Evolutionary conservation across 2,329 filamentous ascomycete genomes (phyloP), one percentile per base, ranked within the genome.

Genomic region (Fusarium sororula): DNA sequence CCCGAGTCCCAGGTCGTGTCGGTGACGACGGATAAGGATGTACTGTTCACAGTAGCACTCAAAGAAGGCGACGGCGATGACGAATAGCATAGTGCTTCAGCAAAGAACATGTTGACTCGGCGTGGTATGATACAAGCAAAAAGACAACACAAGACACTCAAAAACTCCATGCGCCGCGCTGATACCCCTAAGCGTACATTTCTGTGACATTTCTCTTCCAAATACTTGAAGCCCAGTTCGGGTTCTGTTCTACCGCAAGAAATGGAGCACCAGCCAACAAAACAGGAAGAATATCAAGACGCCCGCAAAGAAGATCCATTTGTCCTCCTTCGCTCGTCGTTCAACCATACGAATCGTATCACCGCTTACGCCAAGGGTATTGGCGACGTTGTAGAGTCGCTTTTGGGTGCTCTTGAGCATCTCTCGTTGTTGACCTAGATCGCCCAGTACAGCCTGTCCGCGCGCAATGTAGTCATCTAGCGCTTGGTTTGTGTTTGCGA

Each of bases 281-380:
- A 99, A 99, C 42, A 89, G 80, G 78, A 98, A 93, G 82, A 99
- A 99, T 41, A 96, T 83, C 10, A 97, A 83, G 6, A 96, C 94
- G 0, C 96, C 95, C 0, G 86, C 93, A 88, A 93, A 93, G 82
- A 99, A 99, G 41, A 99, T 97, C 95, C 95, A 98, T 84, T 98
- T 98, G 82, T 99, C 96, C 85, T 98, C 93, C 82, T 91, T 93
- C 57, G 96, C 95, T 72, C 96, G 88, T 76, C 96, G 86, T 84
- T 98, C 96, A 47, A 99, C 93, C 94, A 96, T 98, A 53, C 96
- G 91, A 74, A 99, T 99, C 5, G 96, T 99, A 81, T 98, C 96
- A 26, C 96, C 95, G 79, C 93, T 97, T 68, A 99, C 90, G 1
- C 96, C 96, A 54, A 99, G 84, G 28, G 96, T 98, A 80, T 97